These are phyloP conservation scores for Allomyces macrogynus DNA, from an alignment of 192 early-diverging fungal species.

Conservation along the genomic window DNA sequence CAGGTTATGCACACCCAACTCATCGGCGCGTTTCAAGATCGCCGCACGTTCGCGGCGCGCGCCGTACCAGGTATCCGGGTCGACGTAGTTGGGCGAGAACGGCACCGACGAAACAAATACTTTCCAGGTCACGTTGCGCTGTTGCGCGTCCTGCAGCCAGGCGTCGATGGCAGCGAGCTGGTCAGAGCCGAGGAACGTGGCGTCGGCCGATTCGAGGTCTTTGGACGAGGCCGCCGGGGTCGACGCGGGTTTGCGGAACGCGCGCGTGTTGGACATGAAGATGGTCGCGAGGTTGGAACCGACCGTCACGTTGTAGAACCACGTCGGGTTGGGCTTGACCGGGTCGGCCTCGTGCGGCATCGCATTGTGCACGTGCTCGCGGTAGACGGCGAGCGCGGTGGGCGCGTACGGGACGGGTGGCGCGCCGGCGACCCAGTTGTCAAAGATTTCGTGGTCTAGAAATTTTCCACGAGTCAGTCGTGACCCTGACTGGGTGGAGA, in stretches of 20 bases:
- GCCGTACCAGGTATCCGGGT: conserved; percentile 25
- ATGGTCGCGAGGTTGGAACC: conserved; percentile 14
- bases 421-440: conserved; percentile 21
- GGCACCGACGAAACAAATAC: conserved; percentile 21
- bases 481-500: no score
- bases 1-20: conserved; percentile 15
- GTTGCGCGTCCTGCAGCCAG: conserved; percentile 19
- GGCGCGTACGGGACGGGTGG: conserved; percentile 12
- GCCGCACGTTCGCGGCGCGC: conserved; percentile 21
- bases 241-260: not conserved
- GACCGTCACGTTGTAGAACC: conserved; percentile 22
- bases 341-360: conserved; percentile 6
- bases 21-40: conserved; percentile 11
- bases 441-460: conserved; percentile 24
- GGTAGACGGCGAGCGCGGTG: conserved; percentile 16
- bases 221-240: no score
- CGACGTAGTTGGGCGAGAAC: conserved; percentile 10
- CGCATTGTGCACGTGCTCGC: conserved; percentile 20
- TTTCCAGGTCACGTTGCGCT: conserved; percentile 18
- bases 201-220: no score
- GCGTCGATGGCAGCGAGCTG: conserved; percentile 16
- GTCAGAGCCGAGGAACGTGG: conserved; percentile 17
- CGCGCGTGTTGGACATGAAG: not conserved
- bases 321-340: not conserved
- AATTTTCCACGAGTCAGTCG: no score